A percentile compares a stretch with the other conserved stretches of the same genome.
Conservation (phyloP, 768 basidiomycete species). For the Crepidotus variabilis region DNA sequence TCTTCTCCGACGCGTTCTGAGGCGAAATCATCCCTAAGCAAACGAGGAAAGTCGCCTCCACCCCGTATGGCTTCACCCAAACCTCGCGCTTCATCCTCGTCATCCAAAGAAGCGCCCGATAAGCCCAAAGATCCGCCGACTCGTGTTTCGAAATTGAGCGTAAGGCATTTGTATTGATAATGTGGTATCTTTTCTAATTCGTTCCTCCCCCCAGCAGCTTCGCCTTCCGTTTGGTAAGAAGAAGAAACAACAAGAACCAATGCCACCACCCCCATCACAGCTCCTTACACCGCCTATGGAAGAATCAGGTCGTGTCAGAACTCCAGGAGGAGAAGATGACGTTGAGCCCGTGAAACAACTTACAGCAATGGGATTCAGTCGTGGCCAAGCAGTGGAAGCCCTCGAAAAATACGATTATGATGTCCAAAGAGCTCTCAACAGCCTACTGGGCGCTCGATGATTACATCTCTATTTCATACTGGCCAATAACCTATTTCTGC, state of each 20-base stretch:
- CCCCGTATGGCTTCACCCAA: slow-evolving; percentile 56
- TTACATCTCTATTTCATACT: neutral
- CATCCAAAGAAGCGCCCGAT: slow-evolving; percentile 55
- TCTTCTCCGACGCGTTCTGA: slow-evolving; percentile 33
- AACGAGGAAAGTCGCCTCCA: slow-evolving; percentile 41
- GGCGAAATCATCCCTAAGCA: slow-evolving; percentile 29
- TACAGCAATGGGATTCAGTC: slow-evolving; percentile 87
- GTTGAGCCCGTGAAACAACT: slow-evolving; percentile 76
- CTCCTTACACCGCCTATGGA: slow-evolving; percentile 42
- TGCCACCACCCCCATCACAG: slow-evolving; percentile 35
- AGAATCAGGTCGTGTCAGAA: slow-evolving; percentile 30
- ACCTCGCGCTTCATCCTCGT: slow-evolving; percentile 55
- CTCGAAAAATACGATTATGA: slow-evolving; percentile 85
- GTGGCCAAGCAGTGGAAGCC: slow-evolving; percentile 76
- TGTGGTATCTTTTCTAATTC: slow-evolving; percentile 1
- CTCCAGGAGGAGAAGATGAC: slow-evolving; percentile 63
- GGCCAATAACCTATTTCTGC: neutral
- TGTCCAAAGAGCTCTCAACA: slow-evolving; percentile 73
- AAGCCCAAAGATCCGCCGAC: slow-evolving; percentile 53
- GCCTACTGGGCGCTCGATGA: slow-evolving; percentile 45
- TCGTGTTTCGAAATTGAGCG: slow-evolving; percentile 73
- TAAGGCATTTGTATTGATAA: slow-evolving; percentile 33
- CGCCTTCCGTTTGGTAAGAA: slow-evolving; percentile 77
- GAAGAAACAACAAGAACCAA: slow-evolving; percentile 54
- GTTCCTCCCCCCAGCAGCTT: slow-evolving; percentile 38